Evolutionary conservation across 176 grass and related monocot species (phyloP).

Genomic region (Oryza nivara): DNA sequence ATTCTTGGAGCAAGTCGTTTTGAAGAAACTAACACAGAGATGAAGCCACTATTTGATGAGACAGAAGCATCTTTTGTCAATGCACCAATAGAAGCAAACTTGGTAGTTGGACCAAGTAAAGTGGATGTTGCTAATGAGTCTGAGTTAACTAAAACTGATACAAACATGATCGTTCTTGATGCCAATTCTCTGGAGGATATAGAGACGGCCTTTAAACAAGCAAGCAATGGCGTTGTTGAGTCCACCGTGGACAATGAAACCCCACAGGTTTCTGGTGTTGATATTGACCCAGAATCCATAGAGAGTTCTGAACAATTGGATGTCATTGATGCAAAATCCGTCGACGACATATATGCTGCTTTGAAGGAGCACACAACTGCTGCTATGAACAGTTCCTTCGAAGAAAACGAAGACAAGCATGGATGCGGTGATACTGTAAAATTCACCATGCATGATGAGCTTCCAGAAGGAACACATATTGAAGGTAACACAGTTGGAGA

Average conservation of each 20-base stretch:
- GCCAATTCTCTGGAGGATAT: conserved; percentile 66
- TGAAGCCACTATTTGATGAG: conserved; percentile 37
- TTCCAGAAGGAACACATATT: conserved; percentile 1
- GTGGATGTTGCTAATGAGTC: neutral
- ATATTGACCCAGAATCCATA: conserved; percentile 23
- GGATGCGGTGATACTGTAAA: conserved; percentile 29
- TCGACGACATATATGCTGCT: conserved; percentile 57
- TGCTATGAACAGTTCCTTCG: conserved; percentile 23
- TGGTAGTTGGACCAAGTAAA: conserved; percentile 34
- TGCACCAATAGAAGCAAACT: conserved; percentile 10
- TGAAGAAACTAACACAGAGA: no score
- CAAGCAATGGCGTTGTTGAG: conserved; percentile 39
- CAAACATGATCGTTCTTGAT: conserved; percentile 56
- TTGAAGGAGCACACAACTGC: conserved; percentile 39
- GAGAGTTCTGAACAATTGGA: conserved; percentile 39
- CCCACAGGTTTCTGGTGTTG: conserved; percentile 5
- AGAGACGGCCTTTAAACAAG: conserved; percentile 53
- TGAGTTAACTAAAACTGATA: conserved; percentile 19
- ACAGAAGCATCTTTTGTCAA: conserved; percentile 26
- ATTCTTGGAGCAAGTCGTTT: conserved; percentile 48
- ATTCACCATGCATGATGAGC: neutral
- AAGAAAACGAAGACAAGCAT: conserved; percentile 39
- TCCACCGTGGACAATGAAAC: conserved; percentile 34
- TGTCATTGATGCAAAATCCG: conserved; percentile 72
- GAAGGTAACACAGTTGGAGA: conserved; percentile 15